Evolutionary conservation across 257 asterid genomes (phyloP).

Genomic region (Solanum megistacrolobum): DNA sequence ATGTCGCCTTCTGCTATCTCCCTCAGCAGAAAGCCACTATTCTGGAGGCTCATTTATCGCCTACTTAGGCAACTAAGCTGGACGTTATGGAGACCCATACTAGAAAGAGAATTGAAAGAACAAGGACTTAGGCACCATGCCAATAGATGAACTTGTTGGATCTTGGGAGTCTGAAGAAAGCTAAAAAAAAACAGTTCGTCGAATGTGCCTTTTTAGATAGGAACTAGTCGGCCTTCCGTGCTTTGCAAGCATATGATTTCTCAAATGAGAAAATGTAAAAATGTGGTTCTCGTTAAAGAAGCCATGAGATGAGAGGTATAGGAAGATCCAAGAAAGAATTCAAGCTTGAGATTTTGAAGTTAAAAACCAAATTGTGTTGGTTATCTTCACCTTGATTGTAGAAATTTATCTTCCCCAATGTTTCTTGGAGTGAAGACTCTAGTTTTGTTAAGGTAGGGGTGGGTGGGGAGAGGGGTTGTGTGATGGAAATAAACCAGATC

Average conservation of each 20-base stretch:
- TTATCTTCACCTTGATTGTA: background rate
- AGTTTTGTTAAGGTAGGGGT: background rate
- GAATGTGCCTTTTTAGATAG: background rate
- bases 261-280: background rate
- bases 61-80: background rate
- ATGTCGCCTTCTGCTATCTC: background rate
- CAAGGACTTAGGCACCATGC: background rate
- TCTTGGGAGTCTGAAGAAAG: background rate
- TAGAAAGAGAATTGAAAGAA: background rate
- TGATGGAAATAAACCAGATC: background rate
- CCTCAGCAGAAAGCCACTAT: background rate
- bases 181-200: background rate
- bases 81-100: background rate
- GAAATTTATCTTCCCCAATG: background rate
- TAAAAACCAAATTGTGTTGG: background rate
- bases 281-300: background rate
- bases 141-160: background rate
- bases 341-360: background rate
- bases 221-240: background rate
- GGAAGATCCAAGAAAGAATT: background rate
- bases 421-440: background rate
- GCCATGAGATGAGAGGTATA: background rate
- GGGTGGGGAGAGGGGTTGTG: background rate
- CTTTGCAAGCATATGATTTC: background rate
- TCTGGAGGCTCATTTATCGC: background rate